These are phyloP conservation scores for Hsuehochloa calcarea DNA, from an alignment of 176 grass and related monocot genomes.

Conservation along the genomic window DNA sequence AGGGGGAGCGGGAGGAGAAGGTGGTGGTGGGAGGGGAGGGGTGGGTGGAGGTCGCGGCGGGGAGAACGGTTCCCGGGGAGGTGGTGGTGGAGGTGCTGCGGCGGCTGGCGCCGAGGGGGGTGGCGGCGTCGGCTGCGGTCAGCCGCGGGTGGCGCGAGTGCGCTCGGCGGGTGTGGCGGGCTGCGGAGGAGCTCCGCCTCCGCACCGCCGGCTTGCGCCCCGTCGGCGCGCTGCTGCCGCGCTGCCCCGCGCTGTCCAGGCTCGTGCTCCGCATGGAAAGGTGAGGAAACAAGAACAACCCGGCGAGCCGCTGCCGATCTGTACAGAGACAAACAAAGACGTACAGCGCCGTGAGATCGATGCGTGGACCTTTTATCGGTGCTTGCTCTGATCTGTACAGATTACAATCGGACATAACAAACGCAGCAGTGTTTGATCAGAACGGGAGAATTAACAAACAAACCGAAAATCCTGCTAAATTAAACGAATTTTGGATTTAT, in stretches of 20 bases:
- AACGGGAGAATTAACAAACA: background rate
- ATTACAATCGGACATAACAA: background rate
- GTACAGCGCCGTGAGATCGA: constrained; percentile 12
- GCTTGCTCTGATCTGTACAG: background rate
- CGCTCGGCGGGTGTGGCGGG: constrained; percentile 53
- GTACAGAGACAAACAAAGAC: background rate
- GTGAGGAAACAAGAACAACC: constrained; percentile 33
- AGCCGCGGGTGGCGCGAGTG: constrained; percentile 70
- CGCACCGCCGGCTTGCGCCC: constrained; percentile 34
- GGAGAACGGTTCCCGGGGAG: constrained; percentile 27
- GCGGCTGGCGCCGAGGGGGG: constrained; percentile 44
- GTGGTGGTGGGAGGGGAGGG: background rate
- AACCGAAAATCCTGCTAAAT: background rate
- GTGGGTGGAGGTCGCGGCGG: constrained; percentile 27
- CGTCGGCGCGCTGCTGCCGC: constrained; percentile 58
- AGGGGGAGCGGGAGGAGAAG: background rate
- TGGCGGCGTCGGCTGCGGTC: constrained; percentile 51
- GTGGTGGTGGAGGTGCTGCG: constrained; percentile 56
- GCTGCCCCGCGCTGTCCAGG: constrained; percentile 46
- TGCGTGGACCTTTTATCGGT: constrained; percentile 1
- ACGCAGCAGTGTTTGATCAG: background rate
- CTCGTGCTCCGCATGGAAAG: constrained; percentile 77
- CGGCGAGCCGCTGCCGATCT: background rate
- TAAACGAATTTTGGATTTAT: background rate
- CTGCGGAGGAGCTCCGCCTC: constrained; percentile 62